Evolutionary conservation across 129 eudicot species (phyloP).

Genomic region (Pittosporum tobira): DNA sequence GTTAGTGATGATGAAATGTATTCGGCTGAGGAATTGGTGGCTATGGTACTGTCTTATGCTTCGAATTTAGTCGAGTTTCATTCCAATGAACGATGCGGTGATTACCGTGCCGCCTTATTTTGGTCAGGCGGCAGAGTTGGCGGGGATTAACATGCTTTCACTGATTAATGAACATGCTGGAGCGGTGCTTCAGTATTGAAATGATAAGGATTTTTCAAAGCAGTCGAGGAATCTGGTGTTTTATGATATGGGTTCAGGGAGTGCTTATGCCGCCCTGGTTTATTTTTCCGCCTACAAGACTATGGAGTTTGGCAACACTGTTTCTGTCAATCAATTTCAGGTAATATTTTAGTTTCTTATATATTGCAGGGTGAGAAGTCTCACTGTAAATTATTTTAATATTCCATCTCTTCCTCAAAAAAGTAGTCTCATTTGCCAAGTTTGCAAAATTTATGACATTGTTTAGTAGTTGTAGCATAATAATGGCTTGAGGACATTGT

Average conservation of each 20-base stretch:
- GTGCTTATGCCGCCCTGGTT: slow-evolving; percentile 94
- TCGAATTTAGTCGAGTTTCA: slow-evolving; percentile 70
- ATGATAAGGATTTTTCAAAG: slow-evolving; percentile 83
- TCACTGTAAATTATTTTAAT: too few species aligned
- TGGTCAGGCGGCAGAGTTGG: slow-evolving; percentile 86
- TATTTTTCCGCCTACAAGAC: slow-evolving; percentile 84
- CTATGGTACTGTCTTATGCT: slow-evolving; percentile 62
- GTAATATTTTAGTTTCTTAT: too few species aligned
- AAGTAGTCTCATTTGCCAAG: too few species aligned
- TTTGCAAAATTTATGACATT: too few species aligned
- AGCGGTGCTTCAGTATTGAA: slow-evolving; percentile 95
- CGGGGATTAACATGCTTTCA: slow-evolving; percentile 75
- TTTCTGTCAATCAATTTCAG: slow-evolving; percentile 87
- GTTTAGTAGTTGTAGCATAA: too few species aligned
- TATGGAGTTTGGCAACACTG: slow-evolving; percentile 83
- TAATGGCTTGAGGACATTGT: too few species aligned
- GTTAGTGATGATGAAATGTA: slow-evolving; percentile 54
- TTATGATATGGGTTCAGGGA: slow-evolving; percentile 93
- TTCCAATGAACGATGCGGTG: slow-evolving; percentile 74
- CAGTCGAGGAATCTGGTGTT: slow-evolving; percentile 81
- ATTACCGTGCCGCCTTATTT: slow-evolving; percentile 85
- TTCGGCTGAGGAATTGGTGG: slow-evolving; percentile 74
- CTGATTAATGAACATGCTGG: slow-evolving; percentile 88
- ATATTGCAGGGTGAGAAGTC: too few species aligned
- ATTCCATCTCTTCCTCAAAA: too few species aligned